Evolutionary conservation across 2,329 filamentous ascomycete species (phyloP).

Genomic region (Colletotrichum cereale): DNA sequence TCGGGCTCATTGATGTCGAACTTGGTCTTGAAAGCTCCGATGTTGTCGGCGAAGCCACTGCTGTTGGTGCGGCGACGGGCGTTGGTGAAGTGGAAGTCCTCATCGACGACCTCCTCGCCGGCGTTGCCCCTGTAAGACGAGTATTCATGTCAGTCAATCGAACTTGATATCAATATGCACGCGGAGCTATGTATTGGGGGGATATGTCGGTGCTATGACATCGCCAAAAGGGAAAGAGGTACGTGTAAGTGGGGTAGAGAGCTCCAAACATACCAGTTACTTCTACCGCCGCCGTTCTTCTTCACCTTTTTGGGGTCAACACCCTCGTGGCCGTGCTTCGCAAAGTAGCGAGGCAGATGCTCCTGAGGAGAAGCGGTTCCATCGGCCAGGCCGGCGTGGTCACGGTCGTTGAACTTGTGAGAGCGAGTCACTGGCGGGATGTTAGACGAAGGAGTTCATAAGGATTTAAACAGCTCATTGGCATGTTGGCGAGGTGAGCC

Average conservation of each 20-base stretch:
- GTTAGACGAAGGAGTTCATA: constrained; percentile 30
- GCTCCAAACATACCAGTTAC: constrained; percentile 82
- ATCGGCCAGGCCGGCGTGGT: constrained; percentile 84
- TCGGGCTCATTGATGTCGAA: constrained; percentile 92
- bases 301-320: constrained; percentile 93
- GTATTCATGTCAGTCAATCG: constrained; percentile 28
- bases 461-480: background rate
- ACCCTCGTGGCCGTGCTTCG: constrained; percentile 85
- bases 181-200: background rate
- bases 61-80: constrained; percentile 93
- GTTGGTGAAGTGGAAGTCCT: constrained; percentile 85
- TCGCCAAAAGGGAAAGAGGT: constrained; percentile 5
- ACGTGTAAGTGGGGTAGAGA: constrained; percentile 37
- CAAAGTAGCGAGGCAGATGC: constrained; percentile 91
- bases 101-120: constrained; percentile 87
- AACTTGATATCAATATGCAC: background rate
- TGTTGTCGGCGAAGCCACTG: constrained; percentile 76
- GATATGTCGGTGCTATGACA: constrained; percentile 6
- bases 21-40: constrained; percentile 93
- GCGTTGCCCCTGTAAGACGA: constrained; percentile 77
- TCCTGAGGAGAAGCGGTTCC: constrained; percentile 78
- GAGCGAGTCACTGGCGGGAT: constrained; percentile 87
- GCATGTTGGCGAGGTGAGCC: background rate
- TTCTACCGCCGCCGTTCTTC: constrained; percentile 93
- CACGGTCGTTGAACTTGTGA: constrained; percentile 94